Evolutionary conservation across 2,329 filamentous ascomycete genomes (phyloP), one percentile per base, ranked within the genome.

Genomic region (Grosmannia serpens): DNA sequence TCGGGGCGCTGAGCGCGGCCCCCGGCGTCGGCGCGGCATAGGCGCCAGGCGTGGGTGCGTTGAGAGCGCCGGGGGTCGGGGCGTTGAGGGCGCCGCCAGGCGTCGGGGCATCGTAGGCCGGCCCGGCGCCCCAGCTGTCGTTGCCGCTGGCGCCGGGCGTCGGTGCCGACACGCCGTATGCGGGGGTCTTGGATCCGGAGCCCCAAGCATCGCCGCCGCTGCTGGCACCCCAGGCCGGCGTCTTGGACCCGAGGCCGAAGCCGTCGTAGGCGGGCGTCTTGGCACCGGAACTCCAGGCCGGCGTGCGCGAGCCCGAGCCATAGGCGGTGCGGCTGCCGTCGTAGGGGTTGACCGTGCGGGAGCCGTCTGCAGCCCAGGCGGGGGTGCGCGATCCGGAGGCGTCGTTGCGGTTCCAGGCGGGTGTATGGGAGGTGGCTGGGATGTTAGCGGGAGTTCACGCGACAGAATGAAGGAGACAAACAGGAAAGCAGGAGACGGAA

Each of bases 261-360:
- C 78, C 77, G 66, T 86, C 81, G 17, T 78, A 75, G 24, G 83
- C 82, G 57, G 88, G 76, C 1, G 88, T 92, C 69, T 87, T 86
- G 57, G 86, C 83, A 56, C 87, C 88, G 2, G 89, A 87, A 60
- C 86, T 85, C 88, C 88, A 91, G 6, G 86, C 87, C 9, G 87
- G 87, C 1, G 87, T 91, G 57, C 88, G 83, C 53, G 80, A 80
- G 33, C 85, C 84, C 26, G 80, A 79, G 22, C 90, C 90, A 65
- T 95, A 95, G 1, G 89, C 83, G 20, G 89, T 91, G 52, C 85
- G 84, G 68, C 75, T 86, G 61, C 87, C 87, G 64, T 87, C 86
- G 65, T 89, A 88, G 1, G 86, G 85, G 67, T 86, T 86, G 62
- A 82, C 81, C 15, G 83, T 86, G 52, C 83, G 77, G 4, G 83